A percentile compares a stretch with the other conserved stretches of the same genome.
Evolutionary conservation across 2,329 filamentous ascomycete genomes (phyloP).

Genomic region (Conoideocrella luteorostrata): DNA sequence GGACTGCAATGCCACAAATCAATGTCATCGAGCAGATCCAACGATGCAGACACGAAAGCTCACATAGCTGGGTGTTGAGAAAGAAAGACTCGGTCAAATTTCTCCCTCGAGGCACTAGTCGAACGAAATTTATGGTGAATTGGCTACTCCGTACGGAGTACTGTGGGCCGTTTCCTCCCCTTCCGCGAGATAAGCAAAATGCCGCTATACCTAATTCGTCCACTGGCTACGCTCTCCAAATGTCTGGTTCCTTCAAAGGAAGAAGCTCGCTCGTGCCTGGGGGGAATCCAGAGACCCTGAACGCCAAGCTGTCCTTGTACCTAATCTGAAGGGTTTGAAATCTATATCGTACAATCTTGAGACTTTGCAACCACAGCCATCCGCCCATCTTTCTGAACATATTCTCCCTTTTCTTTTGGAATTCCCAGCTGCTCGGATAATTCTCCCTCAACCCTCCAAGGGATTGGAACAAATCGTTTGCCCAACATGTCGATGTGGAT

Average conservation of each 20-base stretch:
- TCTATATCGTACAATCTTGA: no score
- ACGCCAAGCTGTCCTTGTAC: conserved; percentile 11
- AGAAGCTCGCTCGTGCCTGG: background rate
- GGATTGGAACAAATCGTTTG: background rate
- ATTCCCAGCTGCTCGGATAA: background rate
- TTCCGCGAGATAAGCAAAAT: background rate
- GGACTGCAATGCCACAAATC: background rate
- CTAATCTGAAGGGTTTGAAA: background rate
- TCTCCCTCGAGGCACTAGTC: no score
- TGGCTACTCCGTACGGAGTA: no score
- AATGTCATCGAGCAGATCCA: background rate
- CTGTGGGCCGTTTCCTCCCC: background rate
- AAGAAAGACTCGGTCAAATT: no score
- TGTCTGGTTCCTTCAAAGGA: background rate
- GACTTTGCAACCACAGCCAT: no score
- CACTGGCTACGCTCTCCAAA: background rate
- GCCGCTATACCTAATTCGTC: conserved; percentile 4
- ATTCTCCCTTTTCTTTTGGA: background rate
- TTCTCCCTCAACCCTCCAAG: background rate
- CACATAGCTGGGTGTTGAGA: no score
- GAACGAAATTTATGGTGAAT: background rate
- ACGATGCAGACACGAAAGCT: no score
- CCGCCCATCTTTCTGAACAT: background rate
- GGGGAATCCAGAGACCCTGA: conserved; percentile 9
- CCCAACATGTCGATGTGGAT: conserved; percentile 76